Evolutionary conservation across 78 protist species (phyloP).

Genomic region (Tieghemostelium lacteum): DNA sequence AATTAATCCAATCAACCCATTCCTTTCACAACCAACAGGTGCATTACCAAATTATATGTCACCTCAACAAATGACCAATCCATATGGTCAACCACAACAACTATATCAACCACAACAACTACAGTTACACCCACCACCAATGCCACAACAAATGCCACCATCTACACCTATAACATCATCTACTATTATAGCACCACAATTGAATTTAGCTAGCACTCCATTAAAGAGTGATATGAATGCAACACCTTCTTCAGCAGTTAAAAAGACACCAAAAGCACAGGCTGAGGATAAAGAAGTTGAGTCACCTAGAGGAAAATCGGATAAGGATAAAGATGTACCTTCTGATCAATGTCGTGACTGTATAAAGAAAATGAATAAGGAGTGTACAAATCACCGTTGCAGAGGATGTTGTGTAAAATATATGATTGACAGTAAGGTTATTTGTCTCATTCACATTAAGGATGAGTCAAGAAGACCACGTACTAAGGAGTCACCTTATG

Average conservation of each 20-base stretch:
- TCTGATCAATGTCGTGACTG: conserved; percentile 25
- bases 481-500: conserved; percentile 28
- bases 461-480: conserved; percentile 65
- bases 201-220: background rate
- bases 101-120: background rate
- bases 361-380: conserved; percentile 46
- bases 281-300: too few relatives aligned
- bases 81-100: too few relatives aligned
- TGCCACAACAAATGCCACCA: background rate
- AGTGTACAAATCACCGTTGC: conserved; percentile 47
- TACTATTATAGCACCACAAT: background rate
- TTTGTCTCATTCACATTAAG: conserved; percentile 50
- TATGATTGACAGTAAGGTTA: conserved; percentile 29
- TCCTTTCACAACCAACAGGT: background rate
- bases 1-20: too few relatives aligned
- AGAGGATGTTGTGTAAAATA: conserved; percentile 56
- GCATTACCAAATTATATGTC: too few relatives aligned
- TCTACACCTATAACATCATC: background rate
- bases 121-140: background rate
- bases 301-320: background rate
- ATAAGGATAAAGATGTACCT: background rate
- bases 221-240: background rate
- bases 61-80: too few relatives aligned
- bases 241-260: background rate
- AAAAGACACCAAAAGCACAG: background rate